Evolutionary conservation across 2,329 filamentous ascomycete genomes (phyloP).

Genomic region (Periconia macrospinosa): DNA sequence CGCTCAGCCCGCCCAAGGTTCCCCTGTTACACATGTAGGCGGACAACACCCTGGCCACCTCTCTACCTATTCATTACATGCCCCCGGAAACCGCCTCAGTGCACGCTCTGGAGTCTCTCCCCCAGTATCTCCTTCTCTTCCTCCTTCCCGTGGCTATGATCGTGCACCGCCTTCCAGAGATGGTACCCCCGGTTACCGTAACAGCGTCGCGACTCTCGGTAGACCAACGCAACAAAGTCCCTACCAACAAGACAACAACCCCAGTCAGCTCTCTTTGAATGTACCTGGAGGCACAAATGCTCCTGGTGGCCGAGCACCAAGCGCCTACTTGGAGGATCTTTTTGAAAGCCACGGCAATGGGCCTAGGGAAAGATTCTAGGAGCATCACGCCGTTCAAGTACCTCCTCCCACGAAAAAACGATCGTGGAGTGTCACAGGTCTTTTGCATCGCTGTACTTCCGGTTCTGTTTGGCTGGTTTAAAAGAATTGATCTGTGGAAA

Average conservation of each 20-base stretch:
- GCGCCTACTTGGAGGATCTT: slow-evolving; percentile 86
- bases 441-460: slow-evolving; percentile 1
- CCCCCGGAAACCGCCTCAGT: slow-evolving; percentile 38
- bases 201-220: slow-evolving; percentile 39
- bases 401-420: slow-evolving; percentile 10
- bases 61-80: slow-evolving; percentile 32
- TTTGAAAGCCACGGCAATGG: slow-evolving; percentile 70
- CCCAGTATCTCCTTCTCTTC: slow-evolving; percentile 37
- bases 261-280: slow-evolving; percentile 67
- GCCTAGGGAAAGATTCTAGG: slow-evolving; percentile 36
- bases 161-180: slow-evolving; percentile 38
- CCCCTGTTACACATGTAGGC: slow-evolving; percentile 48
- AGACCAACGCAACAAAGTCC: slow-evolving; percentile 35
- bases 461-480: background rate
- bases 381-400: slow-evolving; percentile 9
- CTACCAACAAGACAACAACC: slow-evolving; percentile 32
- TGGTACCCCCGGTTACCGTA: slow-evolving; percentile 36
- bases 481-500: background rate
- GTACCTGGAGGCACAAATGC: slow-evolving; percentile 50
- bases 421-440: slow-evolving; percentile 2
- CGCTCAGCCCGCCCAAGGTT: slow-evolving; percentile 48
- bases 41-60: slow-evolving; percentile 33
- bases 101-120: slow-evolving; percentile 36
- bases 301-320: slow-evolving; percentile 74
- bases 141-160: slow-evolving; percentile 40